A percentile compares a stretch with the other conserved stretches of the same genome.
These are phyloP conservation scores for Nannochloropsis gaditana DNA, from an alignment of 108 stramenopile genomes.

Conservation along the genomic window DNA sequence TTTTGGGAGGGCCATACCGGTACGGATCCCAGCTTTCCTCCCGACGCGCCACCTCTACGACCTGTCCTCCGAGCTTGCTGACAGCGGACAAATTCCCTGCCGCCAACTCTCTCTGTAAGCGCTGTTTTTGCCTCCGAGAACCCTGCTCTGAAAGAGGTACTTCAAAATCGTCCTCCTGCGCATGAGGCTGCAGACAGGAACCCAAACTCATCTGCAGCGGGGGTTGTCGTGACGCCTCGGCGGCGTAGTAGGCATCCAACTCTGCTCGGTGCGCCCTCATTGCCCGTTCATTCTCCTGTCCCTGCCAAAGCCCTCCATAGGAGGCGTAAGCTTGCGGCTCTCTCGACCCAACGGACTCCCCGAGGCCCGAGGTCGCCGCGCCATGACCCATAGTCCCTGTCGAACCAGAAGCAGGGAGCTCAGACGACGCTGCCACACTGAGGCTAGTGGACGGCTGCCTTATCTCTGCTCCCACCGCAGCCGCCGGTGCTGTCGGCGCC, in stretches of 20 bases:
- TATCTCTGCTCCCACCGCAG: neutral
- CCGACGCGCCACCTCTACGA: neutral
- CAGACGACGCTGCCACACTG: too few species aligned
- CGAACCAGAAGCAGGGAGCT: too few species aligned
- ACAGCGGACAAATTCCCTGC: neutral
- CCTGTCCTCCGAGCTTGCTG: constrained; percentile 14
- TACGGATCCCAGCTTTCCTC: neutral
- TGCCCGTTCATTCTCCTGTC: neutral
- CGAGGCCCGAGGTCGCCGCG: too few species aligned
- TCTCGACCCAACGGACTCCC: too few species aligned
- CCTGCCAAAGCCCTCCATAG: neutral
- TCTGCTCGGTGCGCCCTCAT: neutral
- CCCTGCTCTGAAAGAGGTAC: neutral
- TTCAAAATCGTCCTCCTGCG: neutral
- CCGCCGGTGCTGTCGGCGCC: neutral
- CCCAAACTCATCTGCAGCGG: neutral
- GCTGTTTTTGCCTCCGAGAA: constrained; percentile 10
- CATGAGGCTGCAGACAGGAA: neutral
- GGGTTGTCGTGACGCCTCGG: neutral
- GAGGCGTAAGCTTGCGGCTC: too few species aligned
- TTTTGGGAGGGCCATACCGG: constrained; percentile 21
- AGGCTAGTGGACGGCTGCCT: too few species aligned
- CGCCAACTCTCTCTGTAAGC: neutral
- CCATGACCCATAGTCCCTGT: too few species aligned
- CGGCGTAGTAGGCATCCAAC: neutral